phyloP scores from a whole-genome alignment of 2,329 filamentous ascomycete genomes.

The Thermothelomyces thermophilus region DNA sequence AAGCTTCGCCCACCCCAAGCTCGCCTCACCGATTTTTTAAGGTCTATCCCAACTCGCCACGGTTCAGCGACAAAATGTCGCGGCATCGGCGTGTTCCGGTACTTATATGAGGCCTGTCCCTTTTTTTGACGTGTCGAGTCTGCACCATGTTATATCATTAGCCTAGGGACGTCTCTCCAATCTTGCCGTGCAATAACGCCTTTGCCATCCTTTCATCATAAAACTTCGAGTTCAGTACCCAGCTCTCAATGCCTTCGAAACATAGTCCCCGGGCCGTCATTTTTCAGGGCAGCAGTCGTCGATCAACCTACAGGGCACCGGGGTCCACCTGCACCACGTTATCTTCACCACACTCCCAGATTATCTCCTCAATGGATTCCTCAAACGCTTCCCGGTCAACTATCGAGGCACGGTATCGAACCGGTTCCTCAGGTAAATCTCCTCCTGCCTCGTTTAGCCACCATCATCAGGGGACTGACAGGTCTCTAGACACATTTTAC shows the following conservation, averaged over 20 bases:
- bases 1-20: conserved; percentile 2
- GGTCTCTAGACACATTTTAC: conserved; percentile 8
- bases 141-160: background rate
- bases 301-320: conserved; percentile 1
- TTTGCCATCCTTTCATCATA: background rate
- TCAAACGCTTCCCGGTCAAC: conserved; percentile 6
- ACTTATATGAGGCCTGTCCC: background rate
- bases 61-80: background rate
- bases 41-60: background rate
- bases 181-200: background rate
- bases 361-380: conserved; percentile 10
- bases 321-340: conserved; percentile 4
- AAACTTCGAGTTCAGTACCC: background rate
- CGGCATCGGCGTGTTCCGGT: background rate
- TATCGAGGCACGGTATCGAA: conserved; percentile 7
- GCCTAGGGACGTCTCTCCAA: background rate
- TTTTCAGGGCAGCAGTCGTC: conserved; percentile 5
- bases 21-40: background rate
- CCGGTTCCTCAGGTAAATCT: conserved; percentile 12
- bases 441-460: background rate
- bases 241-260: conserved; percentile 11
- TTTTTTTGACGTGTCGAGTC: background rate
- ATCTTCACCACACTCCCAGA: conserved; percentile 1
- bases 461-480: background rate
- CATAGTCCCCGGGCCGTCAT: conserved; percentile 10